phyloP scores from a whole-genome alignment of 2,329 filamentous ascomycete genomes.

The Aureobasidium musti region DNA sequence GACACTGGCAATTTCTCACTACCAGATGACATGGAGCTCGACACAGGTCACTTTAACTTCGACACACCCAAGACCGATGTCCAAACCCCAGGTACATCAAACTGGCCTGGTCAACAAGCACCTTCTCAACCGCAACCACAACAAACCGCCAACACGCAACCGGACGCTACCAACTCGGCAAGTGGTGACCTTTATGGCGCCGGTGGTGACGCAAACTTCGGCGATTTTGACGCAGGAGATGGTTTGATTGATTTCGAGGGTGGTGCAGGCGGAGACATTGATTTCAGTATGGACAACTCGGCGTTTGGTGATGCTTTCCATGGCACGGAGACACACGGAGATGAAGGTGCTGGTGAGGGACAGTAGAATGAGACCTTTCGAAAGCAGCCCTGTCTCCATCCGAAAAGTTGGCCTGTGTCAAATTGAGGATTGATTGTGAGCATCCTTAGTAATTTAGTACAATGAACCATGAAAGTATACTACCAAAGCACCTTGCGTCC shows the following conservation, averaged over 20 bases:
- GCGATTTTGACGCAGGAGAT: slow-evolving; percentile 58
- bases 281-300: slow-evolving; percentile 73
- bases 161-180: slow-evolving; percentile 25
- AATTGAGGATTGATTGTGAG: too few relatives aligned
- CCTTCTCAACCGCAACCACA: slow-evolving; percentile 23
- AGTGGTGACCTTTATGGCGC: slow-evolving; percentile 49
- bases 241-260: slow-evolving; percentile 45
- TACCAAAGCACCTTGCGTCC: too few relatives aligned
- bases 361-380: slow-evolving; percentile 16
- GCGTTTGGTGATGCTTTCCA: slow-evolving; percentile 85
- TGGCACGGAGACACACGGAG: slow-evolving; percentile 47
- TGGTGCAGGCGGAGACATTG: slow-evolving; percentile 57
- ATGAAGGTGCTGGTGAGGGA: slow-evolving; percentile 25
- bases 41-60: slow-evolving; percentile 29
- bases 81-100: slow-evolving; percentile 11
- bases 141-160: slow-evolving; percentile 27
- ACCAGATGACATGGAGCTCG: slow-evolving; percentile 31
- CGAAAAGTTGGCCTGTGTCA: too few relatives aligned
- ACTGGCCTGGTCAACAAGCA: slow-evolving; percentile 19
- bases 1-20: slow-evolving; percentile 31
- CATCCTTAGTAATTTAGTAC: too few relatives aligned
- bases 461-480: too few relatives aligned
- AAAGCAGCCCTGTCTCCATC: not conserved
- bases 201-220: slow-evolving; percentile 49
- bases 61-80: slow-evolving; percentile 26